Percentiles rank a stretch among this genome's conserved stretches.
Evolutionary conservation across 116 monocot species (phyloP).

Genomic region (Trichopus zeylanicus): DNA sequence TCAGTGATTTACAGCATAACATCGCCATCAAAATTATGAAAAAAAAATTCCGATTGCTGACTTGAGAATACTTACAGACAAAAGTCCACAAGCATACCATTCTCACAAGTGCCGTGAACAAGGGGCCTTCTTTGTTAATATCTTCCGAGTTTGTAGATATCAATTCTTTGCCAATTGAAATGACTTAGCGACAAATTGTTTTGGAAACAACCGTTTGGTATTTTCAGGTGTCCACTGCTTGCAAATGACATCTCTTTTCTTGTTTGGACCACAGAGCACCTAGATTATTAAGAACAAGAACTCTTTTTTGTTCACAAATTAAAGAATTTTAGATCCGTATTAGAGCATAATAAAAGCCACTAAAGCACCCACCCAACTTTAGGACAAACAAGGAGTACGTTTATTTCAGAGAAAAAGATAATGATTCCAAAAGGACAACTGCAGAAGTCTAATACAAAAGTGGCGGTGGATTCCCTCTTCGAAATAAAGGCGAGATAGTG

Average conservation of each 20-base stretch:
- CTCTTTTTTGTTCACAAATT: neutral
- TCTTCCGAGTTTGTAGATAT: neutral
- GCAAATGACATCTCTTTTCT: neutral
- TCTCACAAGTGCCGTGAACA: neutral
- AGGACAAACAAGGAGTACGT: neutral
- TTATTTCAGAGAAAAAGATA: neutral
- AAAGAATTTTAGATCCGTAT: neutral
- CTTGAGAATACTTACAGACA: neutral
- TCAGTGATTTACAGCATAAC: neutral
- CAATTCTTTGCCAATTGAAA: neutral
- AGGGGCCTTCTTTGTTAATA: neutral
- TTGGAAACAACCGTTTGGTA: neutral
- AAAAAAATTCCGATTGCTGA: too few relatives aligned
- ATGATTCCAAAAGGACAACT: neutral
- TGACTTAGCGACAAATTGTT: neutral
- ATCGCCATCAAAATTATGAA: neutral
- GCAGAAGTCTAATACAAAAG: neutral
- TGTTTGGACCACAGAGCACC: neutral
- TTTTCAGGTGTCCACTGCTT: neutral
- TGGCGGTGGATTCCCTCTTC: neutral
- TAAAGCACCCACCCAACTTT: neutral
- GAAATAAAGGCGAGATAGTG: neutral
- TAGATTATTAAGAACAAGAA: neutral
- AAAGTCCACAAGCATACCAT: neutral
- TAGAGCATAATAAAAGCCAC: neutral